phyloP scores from a whole-genome alignment of 306 rosid species.

The Vachellia collinsii region DNA sequence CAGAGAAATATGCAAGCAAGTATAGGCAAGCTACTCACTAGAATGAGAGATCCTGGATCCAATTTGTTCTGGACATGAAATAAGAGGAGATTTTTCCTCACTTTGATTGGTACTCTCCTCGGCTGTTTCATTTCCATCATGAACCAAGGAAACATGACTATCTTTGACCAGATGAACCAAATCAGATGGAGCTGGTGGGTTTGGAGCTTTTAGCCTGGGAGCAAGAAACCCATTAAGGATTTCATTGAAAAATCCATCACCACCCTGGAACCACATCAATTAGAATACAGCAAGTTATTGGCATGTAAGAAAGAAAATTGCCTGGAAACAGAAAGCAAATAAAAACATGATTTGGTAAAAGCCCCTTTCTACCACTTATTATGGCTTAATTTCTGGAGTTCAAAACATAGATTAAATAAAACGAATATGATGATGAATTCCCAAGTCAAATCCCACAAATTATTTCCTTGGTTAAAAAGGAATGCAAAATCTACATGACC shows the following conservation, averaged over 20 bases:
- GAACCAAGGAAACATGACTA: slow-evolving; percentile 44
- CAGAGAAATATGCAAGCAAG: slow-evolving; percentile 34
- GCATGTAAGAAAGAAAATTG: slow-evolving; percentile 26
- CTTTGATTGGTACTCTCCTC: slow-evolving; percentile 46
- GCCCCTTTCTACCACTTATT: neutral
- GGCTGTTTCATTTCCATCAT: slow-evolving; percentile 47
- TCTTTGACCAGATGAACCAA: slow-evolving; percentile 48
- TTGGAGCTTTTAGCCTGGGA: slow-evolving; percentile 77
- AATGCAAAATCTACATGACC: neutral
- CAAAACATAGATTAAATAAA: slow-evolving; percentile 4
- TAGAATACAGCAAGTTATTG: slow-evolving; percentile 37
- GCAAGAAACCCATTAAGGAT: slow-evolving; percentile 94
- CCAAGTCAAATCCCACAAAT: neutral
- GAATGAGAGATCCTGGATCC: slow-evolving; percentile 42
- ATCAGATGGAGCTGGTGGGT: slow-evolving; percentile 82
- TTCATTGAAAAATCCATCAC: slow-evolving; percentile 98
- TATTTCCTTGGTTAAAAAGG: neutral
- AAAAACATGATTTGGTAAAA: slow-evolving; percentile 1
- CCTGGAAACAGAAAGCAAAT: slow-evolving; percentile 28
- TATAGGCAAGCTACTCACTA: slow-evolving; percentile 51
- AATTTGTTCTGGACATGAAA: slow-evolving; percentile 50
- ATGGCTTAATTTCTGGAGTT: neutral
- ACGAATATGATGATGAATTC: neutral
- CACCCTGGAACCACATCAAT: slow-evolving; percentile 72
- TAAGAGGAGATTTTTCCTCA: slow-evolving; percentile 66